A percentile compares a stretch with the other conserved stretches of the same genome.
These are phyloP conservation scores for Rhododendron williamsianum DNA, from an alignment of 148 eudicot genomes.

Conservation along the genomic window DNA sequence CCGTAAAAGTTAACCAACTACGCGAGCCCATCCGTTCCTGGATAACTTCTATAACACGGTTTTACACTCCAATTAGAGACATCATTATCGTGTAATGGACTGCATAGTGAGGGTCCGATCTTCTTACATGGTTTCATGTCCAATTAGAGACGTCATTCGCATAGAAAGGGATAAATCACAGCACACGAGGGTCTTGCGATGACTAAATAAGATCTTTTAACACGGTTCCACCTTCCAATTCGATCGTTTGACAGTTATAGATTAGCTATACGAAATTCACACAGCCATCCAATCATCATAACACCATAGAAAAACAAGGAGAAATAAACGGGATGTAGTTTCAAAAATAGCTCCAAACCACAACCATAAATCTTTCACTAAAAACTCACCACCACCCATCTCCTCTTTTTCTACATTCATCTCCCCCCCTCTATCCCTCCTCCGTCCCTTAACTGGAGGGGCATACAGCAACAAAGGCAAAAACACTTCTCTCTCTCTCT, in stretches of 20 bases:
- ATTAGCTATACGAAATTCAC: not conserved
- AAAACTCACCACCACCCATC: slow-evolving; percentile 10
- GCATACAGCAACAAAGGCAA: not conserved
- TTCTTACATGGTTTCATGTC: not conserved
- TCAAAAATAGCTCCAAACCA: slow-evolving; percentile 3
- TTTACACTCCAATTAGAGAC: not conserved
- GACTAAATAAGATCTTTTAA: not conserved
- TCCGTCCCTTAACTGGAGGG: slow-evolving; percentile 5
- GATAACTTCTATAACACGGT: not conserved
- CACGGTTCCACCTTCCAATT: not conserved
- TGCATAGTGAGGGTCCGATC: not conserved
- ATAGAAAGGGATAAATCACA: not conserved
- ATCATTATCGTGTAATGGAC: not conserved
- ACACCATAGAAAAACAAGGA: not conserved
- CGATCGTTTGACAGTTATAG: not conserved
- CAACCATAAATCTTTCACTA: not conserved
- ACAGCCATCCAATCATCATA: not conserved
- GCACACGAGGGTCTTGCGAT: not conserved
- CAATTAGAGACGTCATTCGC: not conserved
- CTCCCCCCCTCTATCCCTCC: not conserved
- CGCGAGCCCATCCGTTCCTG: not conserved
- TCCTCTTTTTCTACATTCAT: not conserved
- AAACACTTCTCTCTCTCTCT: not conserved
- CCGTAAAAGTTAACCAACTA: not conserved
- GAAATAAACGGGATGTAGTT: not conserved